Percentiles rank a stretch among this genome's conserved stretches.
These are phyloP conservation scores for Mortierella claussenii DNA, from an alignment of 192 early-diverging fungal species.

Conservation along the genomic window DNA sequence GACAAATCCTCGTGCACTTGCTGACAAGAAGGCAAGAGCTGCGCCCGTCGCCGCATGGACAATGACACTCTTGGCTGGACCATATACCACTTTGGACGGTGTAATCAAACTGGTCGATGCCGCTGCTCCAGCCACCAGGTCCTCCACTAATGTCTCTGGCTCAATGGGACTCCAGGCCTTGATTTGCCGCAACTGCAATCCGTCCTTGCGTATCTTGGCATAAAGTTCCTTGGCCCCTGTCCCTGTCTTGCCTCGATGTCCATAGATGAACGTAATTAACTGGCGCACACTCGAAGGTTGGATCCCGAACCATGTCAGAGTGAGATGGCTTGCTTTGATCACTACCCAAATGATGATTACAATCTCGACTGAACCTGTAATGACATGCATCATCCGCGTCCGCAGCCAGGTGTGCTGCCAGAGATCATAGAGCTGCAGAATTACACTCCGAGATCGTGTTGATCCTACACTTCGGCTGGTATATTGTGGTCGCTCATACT, in stretches of 20 bases:
- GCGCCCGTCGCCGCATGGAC: constrained; percentile 30
- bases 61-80: constrained; percentile 34
- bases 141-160: constrained; percentile 15
- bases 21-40: constrained; percentile 36
- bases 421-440: constrained; percentile 39
- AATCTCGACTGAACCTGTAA: constrained; percentile 48
- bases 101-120: constrained; percentile 14
- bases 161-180: constrained; percentile 12
- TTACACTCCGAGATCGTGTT: constrained; percentile 17
- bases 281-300: constrained; percentile 15
- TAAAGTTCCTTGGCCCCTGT: constrained; percentile 35
- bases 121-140: constrained; percentile 16
- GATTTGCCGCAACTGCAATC: constrained; percentile 18
- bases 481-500: constrained; percentile 6
- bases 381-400: constrained; percentile 50
- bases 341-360: constrained; percentile 44
- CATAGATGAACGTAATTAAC: constrained; percentile 36
- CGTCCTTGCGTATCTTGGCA: constrained; percentile 40
- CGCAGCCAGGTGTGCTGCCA: constrained; percentile 53
- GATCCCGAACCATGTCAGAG: constrained; percentile 39
- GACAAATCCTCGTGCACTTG: constrained; percentile 19
- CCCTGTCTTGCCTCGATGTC: constrained; percentile 19
- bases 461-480: constrained; percentile 38
- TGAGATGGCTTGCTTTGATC: constrained; percentile 16
- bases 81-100: constrained; percentile 27